These are phyloP conservation scores for Solanum pennellii DNA, from an alignment of 257 asterid species.

Conservation along the genomic window DNA sequence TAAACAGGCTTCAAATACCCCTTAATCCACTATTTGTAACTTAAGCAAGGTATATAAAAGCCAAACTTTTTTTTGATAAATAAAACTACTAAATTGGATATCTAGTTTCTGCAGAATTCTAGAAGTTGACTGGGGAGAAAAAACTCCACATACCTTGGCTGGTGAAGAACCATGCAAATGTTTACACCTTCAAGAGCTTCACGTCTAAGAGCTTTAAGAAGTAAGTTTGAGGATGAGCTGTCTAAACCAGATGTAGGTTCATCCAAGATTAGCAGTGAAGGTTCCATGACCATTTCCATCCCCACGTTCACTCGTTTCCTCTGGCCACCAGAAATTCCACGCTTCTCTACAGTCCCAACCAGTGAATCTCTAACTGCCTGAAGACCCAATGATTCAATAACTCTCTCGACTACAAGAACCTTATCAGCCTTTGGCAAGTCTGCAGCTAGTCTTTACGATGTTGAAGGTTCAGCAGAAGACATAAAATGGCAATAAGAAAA, in stretches of 20 bases:
- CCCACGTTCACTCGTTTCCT: slow-evolving; percentile 95
- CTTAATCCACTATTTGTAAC: background rate
- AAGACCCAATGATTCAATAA: slow-evolving; percentile 86
- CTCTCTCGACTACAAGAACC: slow-evolving; percentile 94
- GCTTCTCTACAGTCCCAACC: slow-evolving; percentile 85
- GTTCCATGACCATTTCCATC: slow-evolving; percentile 94
- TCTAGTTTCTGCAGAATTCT: background rate
- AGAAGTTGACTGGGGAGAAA: background rate
- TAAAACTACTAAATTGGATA: background rate
- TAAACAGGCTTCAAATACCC: background rate
- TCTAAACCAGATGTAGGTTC: slow-evolving; percentile 97
- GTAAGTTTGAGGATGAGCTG: slow-evolving; percentile 88
- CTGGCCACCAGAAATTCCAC: slow-evolving; percentile 98
- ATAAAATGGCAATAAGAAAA: slow-evolving; percentile 16
- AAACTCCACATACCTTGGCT: slow-evolving; percentile 56
- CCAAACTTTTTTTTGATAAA: background rate
- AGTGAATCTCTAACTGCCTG: slow-evolving; percentile 83
- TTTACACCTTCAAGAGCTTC: slow-evolving; percentile 98
- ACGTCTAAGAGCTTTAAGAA: slow-evolving; percentile 84
- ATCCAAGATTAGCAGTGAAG: slow-evolving; percentile 84
- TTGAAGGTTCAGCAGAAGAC: slow-evolving; percentile 16
- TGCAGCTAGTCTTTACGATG: slow-evolving; percentile 53
- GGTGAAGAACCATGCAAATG: slow-evolving; percentile 96
- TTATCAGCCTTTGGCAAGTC: slow-evolving; percentile 82
- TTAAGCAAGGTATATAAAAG: background rate